These are phyloP conservation scores for Immersiporthe knoxdaviesiana DNA, from an alignment of 2,329 filamentous ascomycete genomes.

Conservation along the genomic window DNA sequence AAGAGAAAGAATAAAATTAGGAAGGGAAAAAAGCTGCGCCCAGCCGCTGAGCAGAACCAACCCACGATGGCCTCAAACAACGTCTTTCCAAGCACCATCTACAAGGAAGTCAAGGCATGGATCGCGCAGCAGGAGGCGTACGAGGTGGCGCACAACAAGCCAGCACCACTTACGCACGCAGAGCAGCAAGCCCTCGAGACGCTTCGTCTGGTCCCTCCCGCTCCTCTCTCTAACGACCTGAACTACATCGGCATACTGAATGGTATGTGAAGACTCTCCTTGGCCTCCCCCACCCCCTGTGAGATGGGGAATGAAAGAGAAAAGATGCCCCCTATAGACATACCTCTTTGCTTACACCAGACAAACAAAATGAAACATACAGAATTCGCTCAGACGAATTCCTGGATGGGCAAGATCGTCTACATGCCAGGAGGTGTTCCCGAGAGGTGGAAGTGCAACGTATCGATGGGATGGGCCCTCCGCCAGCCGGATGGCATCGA, in stretches of 20 bases:
- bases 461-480: conserved; percentile 34
- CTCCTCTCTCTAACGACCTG: conserved; percentile 26
- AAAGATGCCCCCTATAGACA: no score
- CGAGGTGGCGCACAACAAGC: conserved; percentile 37
- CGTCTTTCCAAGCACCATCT: conserved; percentile 31
- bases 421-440: conserved; percentile 34
- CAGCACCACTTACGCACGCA: conserved; percentile 42
- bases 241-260: conserved; percentile 48
- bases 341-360: no score
- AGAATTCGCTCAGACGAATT: neutral
- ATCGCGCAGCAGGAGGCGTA: conserved; percentile 45
- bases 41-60: neutral
- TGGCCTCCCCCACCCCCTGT: no score
- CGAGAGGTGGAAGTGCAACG: conserved; percentile 35
- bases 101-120: conserved; percentile 44
- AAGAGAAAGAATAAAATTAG: no score
- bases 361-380: neutral
- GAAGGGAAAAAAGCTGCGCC: neutral
- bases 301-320: no score
- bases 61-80: conserved; percentile 28
- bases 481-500: conserved; percentile 36
- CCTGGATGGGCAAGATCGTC: conserved; percentile 16
- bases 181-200: conserved; percentile 47
- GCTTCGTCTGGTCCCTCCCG: conserved; percentile 33
- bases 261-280: conserved; percentile 37